These are phyloP conservation scores for Microsporum audouinii DNA, from an alignment of 2,329 filamentous ascomycete genomes.

Conservation along the genomic window DNA sequence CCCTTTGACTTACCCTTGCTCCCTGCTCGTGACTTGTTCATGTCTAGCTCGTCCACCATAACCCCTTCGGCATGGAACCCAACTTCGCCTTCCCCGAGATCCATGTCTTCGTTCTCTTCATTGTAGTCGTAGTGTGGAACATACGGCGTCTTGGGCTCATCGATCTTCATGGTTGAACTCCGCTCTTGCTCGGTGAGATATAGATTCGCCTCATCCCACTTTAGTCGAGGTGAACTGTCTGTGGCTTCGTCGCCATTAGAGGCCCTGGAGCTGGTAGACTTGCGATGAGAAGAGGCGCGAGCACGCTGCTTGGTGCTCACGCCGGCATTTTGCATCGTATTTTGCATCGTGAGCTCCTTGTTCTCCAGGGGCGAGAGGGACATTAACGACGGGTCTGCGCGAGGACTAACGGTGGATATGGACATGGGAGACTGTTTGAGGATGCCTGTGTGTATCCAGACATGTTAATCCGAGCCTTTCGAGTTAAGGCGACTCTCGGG, in stretches of 20 bases:
- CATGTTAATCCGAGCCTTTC: background rate
- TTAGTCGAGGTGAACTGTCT: conserved; percentile 61
- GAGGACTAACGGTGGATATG: conserved; percentile 26
- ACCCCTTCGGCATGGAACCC: conserved; percentile 58
- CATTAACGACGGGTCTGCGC: conserved; percentile 7
- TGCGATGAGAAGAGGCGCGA: conserved; percentile 54
- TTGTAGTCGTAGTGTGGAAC: conserved; percentile 81
- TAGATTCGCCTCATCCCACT: conserved; percentile 97
- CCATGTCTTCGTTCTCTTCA: conserved; percentile 65
- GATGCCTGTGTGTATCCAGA: conserved; percentile 53
- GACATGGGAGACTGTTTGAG: conserved; percentile 73
- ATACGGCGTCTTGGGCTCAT: conserved; percentile 95
- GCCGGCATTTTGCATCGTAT: conserved; percentile 89
- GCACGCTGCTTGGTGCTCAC: conserved; percentile 49
- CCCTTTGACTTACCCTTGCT: conserved; percentile 23
- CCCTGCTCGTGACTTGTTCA: conserved; percentile 25
- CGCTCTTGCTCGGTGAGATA: conserved; percentile 96
- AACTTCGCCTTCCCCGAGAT: conserved; percentile 27
- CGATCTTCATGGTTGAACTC: conserved; percentile 95
- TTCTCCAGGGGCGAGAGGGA: conserved; percentile 38
- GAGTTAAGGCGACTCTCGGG: background rate
- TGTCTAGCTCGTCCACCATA: conserved; percentile 57
- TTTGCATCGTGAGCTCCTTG: conserved; percentile 85
- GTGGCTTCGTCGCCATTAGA: conserved; percentile 39
- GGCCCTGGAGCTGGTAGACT: conserved; percentile 43